Evolutionary conservation across 495 filamentous ascomycete genomes (phyloP).

Genomic region (Choiromyces venosus): DNA sequence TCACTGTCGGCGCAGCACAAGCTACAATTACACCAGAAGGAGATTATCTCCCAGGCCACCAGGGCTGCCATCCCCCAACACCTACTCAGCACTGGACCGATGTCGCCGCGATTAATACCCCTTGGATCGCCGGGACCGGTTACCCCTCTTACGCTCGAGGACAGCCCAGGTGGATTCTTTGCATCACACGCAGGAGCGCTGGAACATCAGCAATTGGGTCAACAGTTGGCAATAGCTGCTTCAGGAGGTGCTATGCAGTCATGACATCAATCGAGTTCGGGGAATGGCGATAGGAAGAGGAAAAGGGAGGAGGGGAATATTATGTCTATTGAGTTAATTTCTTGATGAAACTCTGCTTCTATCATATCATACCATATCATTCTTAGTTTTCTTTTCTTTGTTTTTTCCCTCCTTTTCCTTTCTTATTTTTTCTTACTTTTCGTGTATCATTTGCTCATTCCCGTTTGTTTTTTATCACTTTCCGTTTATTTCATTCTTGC

Average conservation of each 20-base stretch:
- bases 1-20: slow-evolving; percentile 42
- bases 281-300: neutral
- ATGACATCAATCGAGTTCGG: neutral
- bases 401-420: neutral
- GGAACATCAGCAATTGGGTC: slow-evolving; percentile 32
- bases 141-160: slow-evolving; percentile 68
- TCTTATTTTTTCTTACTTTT: neutral
- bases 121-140: slow-evolving; percentile 71
- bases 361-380: neutral
- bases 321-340: neutral
- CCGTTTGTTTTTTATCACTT: neutral
- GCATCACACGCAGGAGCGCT: slow-evolving; percentile 30
- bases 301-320: neutral
- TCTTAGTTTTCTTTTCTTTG: neutral
- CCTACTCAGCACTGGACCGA: slow-evolving; percentile 47
- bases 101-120: slow-evolving; percentile 61
- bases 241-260: slow-evolving; percentile 12
- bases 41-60: slow-evolving; percentile 55
- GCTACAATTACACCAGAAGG: slow-evolving; percentile 56
- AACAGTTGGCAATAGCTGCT: slow-evolving; percentile 25
- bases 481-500: neutral
- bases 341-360: neutral
- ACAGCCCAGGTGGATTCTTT: slow-evolving; percentile 49
- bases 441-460: neutral
- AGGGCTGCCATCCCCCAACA: slow-evolving; percentile 46